Evolutionary conservation across 2,329 filamentous ascomycete genomes (phyloP), one percentile per base, ranked within the genome.

Genomic region (Cladosporium oxysporum): DNA sequence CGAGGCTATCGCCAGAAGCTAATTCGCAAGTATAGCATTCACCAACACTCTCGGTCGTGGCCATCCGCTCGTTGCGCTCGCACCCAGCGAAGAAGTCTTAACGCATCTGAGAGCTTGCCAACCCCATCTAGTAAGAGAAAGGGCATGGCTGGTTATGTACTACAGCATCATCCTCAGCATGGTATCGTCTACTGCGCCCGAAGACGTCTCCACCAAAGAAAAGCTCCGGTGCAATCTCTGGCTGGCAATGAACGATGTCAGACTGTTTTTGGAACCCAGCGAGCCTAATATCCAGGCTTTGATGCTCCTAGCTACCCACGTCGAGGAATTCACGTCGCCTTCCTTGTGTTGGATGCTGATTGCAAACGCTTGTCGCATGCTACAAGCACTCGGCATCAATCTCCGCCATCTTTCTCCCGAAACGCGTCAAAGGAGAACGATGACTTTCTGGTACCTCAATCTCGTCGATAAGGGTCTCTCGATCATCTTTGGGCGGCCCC

Each of bases 71-170:
- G 21, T 70, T 4, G 64, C 49, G 3, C 60, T 66, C 14, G 21
- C 53, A 16, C 67, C 67, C 37, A 14, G 55, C 11, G 66, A 68
- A 0, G 60, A 47, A 8, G 60, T 69, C 3, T 6, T 71, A 10
- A 59, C 68, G 8, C 37, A 62, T 21, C 58, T 72, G 23, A 41
- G 57, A 50, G 62, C 67, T 10, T 57, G 29, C 31, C 62, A 55
- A 2, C 66, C 68, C 26, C 49, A 70, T 35, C 44, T 58, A 3
- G 64, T 71, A 2, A 49, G 55, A n/a, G 66, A 71, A 16, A 60
- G 67, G 52, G 69, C 71, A 0, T 72, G 71, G 71, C 68, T 73
- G 14, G 68, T 73, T 2, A 68, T 73, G 67, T 72, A 67, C 65
- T 73, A 73, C 60, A 69, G 69, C 55, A 67, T 71, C 58, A 62